These are phyloP conservation scores for Yarrowia alimentaria DNA, from an alignment of 805 yeast species.

Conservation along the genomic window DNA sequence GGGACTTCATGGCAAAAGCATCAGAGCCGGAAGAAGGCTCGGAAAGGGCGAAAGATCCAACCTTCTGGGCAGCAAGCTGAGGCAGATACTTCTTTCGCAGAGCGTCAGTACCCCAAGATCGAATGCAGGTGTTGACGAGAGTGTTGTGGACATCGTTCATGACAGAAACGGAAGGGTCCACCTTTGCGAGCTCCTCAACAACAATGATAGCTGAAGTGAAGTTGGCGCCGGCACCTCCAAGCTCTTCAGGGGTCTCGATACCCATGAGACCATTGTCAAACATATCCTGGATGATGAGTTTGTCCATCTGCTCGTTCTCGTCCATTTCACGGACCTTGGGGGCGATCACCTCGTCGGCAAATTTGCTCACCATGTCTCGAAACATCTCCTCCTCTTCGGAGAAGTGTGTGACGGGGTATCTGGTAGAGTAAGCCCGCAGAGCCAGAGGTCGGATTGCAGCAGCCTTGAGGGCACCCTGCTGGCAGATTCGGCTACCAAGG, in stretches of 20 bases:
- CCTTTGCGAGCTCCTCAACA: constrained; percentile 47
- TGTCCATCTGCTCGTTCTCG: constrained; percentile 42
- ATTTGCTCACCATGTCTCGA: constrained; percentile 43
- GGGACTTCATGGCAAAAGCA: constrained; percentile 45
- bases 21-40: constrained; percentile 47
- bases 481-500: constrained; percentile 15
- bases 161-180: constrained; percentile 46
- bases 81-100: constrained; percentile 45
- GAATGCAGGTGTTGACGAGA: constrained; percentile 44
- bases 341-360: constrained; percentile 43
- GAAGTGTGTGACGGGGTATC: constrained; percentile 33
- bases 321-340: constrained; percentile 45
- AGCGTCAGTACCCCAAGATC: constrained; percentile 42
- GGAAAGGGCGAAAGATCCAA: constrained; percentile 45
- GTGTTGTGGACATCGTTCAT: constrained; percentile 49
- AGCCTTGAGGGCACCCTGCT: constrained; percentile 20
- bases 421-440: constrained; percentile 25
- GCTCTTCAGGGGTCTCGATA: constrained; percentile 48
- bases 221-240: constrained; percentile 48
- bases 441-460: constrained; percentile 8
- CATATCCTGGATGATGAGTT: constrained; percentile 37
- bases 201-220: constrained; percentile 48
- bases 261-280: constrained; percentile 47
- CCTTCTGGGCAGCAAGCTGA: constrained; percentile 39
- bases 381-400: constrained; percentile 46